Evolutionary conservation across 2,329 filamentous ascomycete genomes (phyloP), one percentile per base, ranked within the genome.

Genomic region (Pestalotiopsis sp.): DNA sequence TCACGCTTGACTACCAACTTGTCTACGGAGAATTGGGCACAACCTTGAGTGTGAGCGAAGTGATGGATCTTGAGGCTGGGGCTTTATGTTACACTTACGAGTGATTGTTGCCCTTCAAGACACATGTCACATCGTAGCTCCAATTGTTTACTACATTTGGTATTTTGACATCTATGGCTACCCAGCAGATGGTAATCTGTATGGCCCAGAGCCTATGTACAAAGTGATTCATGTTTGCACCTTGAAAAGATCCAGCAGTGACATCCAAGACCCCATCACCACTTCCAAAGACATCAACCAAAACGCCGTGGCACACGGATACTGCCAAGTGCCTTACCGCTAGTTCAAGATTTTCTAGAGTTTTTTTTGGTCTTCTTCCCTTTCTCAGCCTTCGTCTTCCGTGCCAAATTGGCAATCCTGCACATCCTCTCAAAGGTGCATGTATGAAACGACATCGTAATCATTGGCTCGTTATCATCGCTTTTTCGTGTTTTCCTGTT

Each of bases 1-100:
- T 80, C 70, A 80, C 78, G 2, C 70, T 80, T 14, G 72, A 78
- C 41, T 73, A 68, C 27, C 61, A 11, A 12, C 68, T 74, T 64
- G 59, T 69, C 39, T 61, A 73, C 14, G 68, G 66, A 13, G 64
- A 66, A 12, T 13, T 71, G 20, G 68, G 66, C 12, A 70, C 66
- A 4, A 60, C 31, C 27, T 17, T 69, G 20, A 68, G 69, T 3
- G 68, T 73, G 17, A n/a, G 64, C 2, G 61, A 72, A 45, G 67
- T 68, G 3, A 73, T 74, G 70, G 69, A 72, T n/a, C 31, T 58
- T 13, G 63, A 61, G 14, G 61, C 56, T 13, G 62, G 64, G 20
- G 58, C 39, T 14, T 67, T 71, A 2, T 73, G 72, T 36, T 69
- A 71, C 66, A 58, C 39, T 3, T 74, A 73, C 39, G 70, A 68